Evolutionary conservation across 1,284 basidiomycete genomes (phyloP).

Genomic region (Puccinia sorghi): DNA sequence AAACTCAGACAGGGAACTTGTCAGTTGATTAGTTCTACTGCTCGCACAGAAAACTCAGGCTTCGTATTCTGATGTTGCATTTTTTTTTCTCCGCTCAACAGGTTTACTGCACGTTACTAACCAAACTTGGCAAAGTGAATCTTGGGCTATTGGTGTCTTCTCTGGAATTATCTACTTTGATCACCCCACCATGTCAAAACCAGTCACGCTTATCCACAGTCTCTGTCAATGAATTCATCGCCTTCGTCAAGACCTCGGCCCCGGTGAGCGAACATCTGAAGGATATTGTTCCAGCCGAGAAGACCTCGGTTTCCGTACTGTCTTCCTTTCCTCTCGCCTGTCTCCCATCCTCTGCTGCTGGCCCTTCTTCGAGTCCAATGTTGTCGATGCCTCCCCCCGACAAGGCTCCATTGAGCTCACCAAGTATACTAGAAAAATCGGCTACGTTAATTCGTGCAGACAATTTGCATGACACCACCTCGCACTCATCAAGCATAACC

Average conservation of each 20-base stretch:
- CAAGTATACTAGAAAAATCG: background rate
- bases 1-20: constrained; percentile 12
- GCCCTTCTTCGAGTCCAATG: background rate
- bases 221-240: background rate
- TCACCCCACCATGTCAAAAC: constrained; percentile 11
- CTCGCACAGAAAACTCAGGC: background rate
- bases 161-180: background rate
- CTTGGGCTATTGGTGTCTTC: constrained; percentile 6
- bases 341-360: background rate
- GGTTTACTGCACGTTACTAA: constrained; percentile 22
- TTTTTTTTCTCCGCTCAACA: background rate
- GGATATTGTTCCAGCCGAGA: background rate
- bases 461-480: background rate
- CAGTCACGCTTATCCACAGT: background rate
- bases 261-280: background rate
- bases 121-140: constrained; percentile 7
- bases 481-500: background rate
- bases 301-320: background rate
- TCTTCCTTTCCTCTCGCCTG: background rate
- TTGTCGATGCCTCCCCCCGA: background rate
- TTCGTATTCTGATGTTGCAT: background rate
- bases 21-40: background rate
- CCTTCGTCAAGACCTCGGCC: constrained; percentile 2
- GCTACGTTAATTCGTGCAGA: background rate
- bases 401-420: background rate